phyloP scores from a whole-genome alignment of 306 rosid species.

The Dalbergia cochinchinensis region DNA sequence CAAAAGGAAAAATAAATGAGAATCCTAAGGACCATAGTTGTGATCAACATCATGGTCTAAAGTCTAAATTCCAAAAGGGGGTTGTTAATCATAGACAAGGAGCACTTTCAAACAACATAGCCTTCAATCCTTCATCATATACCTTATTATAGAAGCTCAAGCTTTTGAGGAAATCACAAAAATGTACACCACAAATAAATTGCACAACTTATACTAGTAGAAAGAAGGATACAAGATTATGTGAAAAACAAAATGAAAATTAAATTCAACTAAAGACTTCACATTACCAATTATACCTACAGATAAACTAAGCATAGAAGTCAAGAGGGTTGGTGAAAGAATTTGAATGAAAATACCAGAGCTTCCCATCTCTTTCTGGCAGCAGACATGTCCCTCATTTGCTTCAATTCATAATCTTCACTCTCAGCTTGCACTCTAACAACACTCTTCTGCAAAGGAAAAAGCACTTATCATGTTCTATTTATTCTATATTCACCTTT shows the following conservation, averaged over 20 bases:
- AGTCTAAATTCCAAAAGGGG: background rate
- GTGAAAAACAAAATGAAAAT: background rate
- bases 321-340: background rate
- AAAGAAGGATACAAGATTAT: background rate
- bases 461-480: background rate
- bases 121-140: background rate
- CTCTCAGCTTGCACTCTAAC: conserved; percentile 63
- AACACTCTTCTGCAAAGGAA: conserved; percentile 49
- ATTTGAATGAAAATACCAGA: conserved; percentile 65
- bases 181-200: background rate
- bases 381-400: conserved; percentile 91
- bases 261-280: conserved; percentile 30
- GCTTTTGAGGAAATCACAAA: conserved; percentile 21
- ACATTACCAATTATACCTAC: background rate
- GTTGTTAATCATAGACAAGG: background rate
- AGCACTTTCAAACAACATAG: conserved; percentile 1
- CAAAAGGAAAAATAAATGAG: conserved; percentile 39
- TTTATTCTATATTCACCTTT: background rate
- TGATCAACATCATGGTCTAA: background rate
- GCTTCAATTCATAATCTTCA: conserved; percentile 89
- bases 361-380: conserved; percentile 97
- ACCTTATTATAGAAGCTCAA: background rate
- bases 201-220: background rate
- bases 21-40: background rate
- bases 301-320: conserved; percentile 14